Conservation (phyloP, 805 yeast genomes). For the Lachancea lanzarotensis region DNA sequence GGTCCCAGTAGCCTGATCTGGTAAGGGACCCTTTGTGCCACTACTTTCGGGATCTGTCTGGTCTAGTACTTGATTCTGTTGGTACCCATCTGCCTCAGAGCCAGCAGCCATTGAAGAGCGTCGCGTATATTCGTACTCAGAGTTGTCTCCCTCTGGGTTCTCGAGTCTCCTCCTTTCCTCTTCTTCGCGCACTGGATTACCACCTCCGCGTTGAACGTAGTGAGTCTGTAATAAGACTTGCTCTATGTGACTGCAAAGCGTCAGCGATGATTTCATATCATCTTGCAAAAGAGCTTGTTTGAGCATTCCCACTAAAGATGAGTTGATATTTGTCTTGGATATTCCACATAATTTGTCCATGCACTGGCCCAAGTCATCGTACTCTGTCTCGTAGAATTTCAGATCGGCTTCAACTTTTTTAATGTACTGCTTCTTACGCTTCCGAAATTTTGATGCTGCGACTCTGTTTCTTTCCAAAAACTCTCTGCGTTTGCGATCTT, state of each 20-base stretch:
- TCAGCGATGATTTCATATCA: constrained; percentile 18
- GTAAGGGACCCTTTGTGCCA: background rate
- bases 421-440: constrained; percentile 84
- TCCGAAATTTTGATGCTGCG: constrained; percentile 94
- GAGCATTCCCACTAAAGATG: constrained; percentile 15
- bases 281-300: constrained; percentile 21
- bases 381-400: constrained; percentile 61
- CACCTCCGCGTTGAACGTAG: constrained; percentile 25
- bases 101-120: constrained; percentile 3
- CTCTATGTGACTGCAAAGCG: constrained; percentile 20
- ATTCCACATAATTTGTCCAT: constrained; percentile 19
- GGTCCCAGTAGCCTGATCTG: constrained; percentile 16
- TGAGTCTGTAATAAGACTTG: constrained; percentile 17
- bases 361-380: constrained; percentile 47
- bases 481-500: constrained; percentile 56
- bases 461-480: constrained; percentile 86
- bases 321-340: constrained; percentile 8
- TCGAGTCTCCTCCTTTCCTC: constrained; percentile 9
- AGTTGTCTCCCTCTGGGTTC: constrained; percentile 7
- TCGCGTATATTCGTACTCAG: constrained; percentile 3
- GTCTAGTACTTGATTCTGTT: background rate
- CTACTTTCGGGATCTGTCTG: background rate
- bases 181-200: constrained; percentile 20
- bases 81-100: constrained; percentile 3
- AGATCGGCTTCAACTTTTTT: constrained; percentile 77